Evolutionary conservation across 2,329 filamentous ascomycete genomes (phyloP).

Genomic region (Beauveria asiatica): DNA sequence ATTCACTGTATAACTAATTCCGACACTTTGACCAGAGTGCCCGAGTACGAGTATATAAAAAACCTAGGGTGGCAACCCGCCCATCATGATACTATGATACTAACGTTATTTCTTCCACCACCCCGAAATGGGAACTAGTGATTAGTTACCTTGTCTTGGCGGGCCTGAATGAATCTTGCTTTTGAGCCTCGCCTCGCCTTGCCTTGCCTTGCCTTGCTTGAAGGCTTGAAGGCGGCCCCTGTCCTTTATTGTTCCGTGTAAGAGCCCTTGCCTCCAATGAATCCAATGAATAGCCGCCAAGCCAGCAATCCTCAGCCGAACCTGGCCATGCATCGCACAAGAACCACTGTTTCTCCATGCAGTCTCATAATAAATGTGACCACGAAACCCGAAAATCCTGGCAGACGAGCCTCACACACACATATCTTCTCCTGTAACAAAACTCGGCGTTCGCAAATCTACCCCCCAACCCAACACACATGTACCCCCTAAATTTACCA

Average conservation of each 20-base stretch:
- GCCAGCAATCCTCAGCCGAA: background rate
- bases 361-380: background rate
- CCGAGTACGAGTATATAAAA: too few relatives aligned
- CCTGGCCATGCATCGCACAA: background rate
- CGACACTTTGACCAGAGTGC: background rate
- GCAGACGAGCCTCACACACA: background rate
- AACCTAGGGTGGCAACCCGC: too few relatives aligned
- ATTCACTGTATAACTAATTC: background rate
- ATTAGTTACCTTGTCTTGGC: background rate
- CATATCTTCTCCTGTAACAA: background rate
- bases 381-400: background rate
- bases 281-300: background rate
- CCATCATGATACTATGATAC: too few relatives aligned
- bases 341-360: background rate
- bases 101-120: too few relatives aligned
- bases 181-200: background rate
- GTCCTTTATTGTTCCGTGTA: background rate
- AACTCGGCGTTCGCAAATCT: background rate
- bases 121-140: background rate
- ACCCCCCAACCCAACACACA: background rate
- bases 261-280: background rate
- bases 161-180: background rate
- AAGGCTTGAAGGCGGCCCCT: background rate
- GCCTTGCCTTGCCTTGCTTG: background rate
- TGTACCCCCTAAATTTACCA: too few relatives aligned